Evolutionary conservation across 2,329 filamentous ascomycete species (phyloP), one percentile per base, ranked within the genome.

Genomic region (Aspergillus clavatus): DNA sequence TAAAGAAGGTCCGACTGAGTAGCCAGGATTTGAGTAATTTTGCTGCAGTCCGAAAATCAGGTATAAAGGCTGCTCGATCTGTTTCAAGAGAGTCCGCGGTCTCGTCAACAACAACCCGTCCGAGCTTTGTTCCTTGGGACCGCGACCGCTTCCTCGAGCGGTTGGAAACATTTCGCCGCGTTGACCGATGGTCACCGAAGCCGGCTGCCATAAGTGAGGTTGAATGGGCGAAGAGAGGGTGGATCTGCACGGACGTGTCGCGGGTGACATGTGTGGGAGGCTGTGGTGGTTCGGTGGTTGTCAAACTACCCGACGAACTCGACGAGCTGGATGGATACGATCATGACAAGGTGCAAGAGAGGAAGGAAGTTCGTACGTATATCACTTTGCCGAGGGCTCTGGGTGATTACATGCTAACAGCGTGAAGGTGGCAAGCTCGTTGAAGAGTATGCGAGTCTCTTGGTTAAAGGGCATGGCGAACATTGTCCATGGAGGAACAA

Each of bases 151-250:
- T 97, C 50, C 75, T 97, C 8, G 81, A 79, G 56, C 76, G 93
- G 19, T 75, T 98, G 22, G 85, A 85, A 48, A 94, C 89, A 0
- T 98, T 95, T 62, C 86, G 91, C 61, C 89, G 91, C 55, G 83
- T 97, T 38, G 93, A 89, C 43, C 81, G 86, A 63, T 98, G 91
- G 91, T 86, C 87, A n/a, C 86, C 88, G 0, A 97, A 97, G 65
- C 90, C 93, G 0, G 81, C 90, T 42, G 77, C 76, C 26, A 83
- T 97, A 56, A 89, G 82, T 61, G 93, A 97, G 69, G 83, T 96
- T 6, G 86, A 89, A 65, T 98, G 93, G 93, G 90, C 90, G 0
- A 95, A 91, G 72, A 76, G 87, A 47, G 91, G 91, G 1, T 98
- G 93, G 91, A 77, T 84, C 3, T 96, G 91, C 59, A 82, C 86